Evolutionary conservation across 2,329 filamentous ascomycete genomes (phyloP).

Genomic region (Pseudogymnoascus sp.): DNA sequence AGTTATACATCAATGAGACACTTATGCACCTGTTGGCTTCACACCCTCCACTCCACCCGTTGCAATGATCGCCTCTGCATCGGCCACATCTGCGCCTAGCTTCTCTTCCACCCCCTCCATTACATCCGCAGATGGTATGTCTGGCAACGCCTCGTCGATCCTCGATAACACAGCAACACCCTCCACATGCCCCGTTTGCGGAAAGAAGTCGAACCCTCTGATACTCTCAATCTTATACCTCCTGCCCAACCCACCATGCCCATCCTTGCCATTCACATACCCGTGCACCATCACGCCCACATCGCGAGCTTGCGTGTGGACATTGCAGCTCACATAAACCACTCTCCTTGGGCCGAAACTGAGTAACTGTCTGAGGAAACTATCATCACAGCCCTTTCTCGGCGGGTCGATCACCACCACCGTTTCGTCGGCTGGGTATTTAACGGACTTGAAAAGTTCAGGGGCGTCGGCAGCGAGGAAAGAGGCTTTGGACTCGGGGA

Average conservation of each 20-base stretch:
- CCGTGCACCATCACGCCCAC: conserved; percentile 80
- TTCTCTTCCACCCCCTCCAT: conserved; percentile 1
- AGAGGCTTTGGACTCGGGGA: conserved; percentile 57
- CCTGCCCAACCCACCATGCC: conserved; percentile 22
- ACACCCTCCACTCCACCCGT: neutral
- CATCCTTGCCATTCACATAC: conserved; percentile 31
- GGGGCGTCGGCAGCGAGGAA: conserved; percentile 88
- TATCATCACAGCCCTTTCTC: conserved; percentile 83
- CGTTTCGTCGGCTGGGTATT: conserved; percentile 70
- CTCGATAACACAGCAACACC: conserved; percentile 57
- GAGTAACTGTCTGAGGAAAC: conserved; percentile 75
- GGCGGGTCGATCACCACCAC: conserved; percentile 96
- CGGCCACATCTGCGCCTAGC: neutral
- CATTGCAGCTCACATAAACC: conserved; percentile 94
- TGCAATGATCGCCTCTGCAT: conserved; percentile 7
- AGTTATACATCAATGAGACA: neutral
- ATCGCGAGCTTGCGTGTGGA: conserved; percentile 93
- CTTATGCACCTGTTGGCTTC: neutral
- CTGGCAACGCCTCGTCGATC: conserved; percentile 33
- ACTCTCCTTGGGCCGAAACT: conserved; percentile 69
- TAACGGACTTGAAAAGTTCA: conserved; percentile 68
- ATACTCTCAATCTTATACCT: conserved; percentile 84
- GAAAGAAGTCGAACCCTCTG: conserved; percentile 94
- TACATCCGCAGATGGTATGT: neutral
- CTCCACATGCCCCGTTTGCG: conserved; percentile 68